Conservation (phyloP, 2,329 filamentous ascomycete genomes). For the Stagonosporopsis cucurbitacearum region DNA sequence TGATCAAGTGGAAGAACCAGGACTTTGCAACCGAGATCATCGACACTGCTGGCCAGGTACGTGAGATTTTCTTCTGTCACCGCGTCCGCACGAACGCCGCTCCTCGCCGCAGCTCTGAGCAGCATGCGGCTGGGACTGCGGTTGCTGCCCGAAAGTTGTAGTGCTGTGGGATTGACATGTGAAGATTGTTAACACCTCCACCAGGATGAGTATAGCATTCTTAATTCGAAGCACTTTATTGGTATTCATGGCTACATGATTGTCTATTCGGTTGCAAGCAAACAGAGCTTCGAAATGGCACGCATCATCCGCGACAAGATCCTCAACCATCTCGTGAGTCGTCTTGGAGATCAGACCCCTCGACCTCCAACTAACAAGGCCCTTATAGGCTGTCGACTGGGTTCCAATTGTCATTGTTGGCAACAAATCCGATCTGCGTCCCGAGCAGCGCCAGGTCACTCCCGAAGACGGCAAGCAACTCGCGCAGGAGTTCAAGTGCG, state of each 20-base stretch:
- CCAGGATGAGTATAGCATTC: constrained; percentile 96
- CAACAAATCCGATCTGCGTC: constrained; percentile 93
- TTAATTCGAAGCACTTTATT: constrained; percentile 99
- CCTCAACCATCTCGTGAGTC: constrained; percentile 84
- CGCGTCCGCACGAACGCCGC: constrained; percentile 21
- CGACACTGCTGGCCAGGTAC: constrained; percentile 92
- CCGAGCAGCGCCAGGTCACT: constrained; percentile 90
- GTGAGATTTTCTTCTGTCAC: constrained; percentile 35
- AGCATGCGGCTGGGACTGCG: neutral
- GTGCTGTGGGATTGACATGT: neutral
- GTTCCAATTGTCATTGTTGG: constrained; percentile 94
- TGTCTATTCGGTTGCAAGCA: constrained; percentile 94
- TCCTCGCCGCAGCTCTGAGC: constrained; percentile 20
- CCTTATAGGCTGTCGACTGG: constrained; percentile 78
- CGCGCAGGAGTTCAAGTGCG: constrained; percentile 86
- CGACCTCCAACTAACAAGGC: neutral
- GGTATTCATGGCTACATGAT: constrained; percentile 99
- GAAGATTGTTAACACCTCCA: constrained; percentile 30
- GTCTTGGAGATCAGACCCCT: neutral
- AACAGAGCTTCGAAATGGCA: constrained; percentile 97
- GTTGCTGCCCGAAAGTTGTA: neutral
- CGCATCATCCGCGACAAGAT: constrained; percentile 97
- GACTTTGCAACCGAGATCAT: constrained; percentile 97
- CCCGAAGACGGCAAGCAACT: constrained; percentile 84
- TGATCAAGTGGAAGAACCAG: constrained; percentile 90